These are phyloP conservation scores for Citrus sp. DNA, from an alignment of 345 rosid species.

Conservation along the genomic window DNA sequence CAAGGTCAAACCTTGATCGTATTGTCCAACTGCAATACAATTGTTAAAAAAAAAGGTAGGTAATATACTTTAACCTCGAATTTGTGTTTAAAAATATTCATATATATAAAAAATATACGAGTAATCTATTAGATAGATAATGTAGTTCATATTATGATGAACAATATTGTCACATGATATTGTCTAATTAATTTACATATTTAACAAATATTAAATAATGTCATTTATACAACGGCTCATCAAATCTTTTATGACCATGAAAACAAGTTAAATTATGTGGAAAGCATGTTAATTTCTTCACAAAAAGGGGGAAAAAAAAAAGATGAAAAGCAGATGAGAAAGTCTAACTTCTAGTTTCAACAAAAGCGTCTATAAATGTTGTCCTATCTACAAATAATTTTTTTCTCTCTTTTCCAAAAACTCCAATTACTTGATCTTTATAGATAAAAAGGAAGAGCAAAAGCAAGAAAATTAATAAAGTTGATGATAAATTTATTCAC, in stretches of 20 bases:
- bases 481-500: slow-evolving; percentile 24
- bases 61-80: no score
- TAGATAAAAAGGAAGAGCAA: not conserved
- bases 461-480: not conserved
- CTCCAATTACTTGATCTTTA: not conserved
- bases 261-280: no score
- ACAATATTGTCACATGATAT: rapidly evolving
- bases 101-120: no score
- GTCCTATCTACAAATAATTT: not conserved
- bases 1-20: rapidly evolving
- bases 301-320: not conserved
- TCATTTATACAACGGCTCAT: no score
- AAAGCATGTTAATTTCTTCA: not conserved
- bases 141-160: no score
- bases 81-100: no score
- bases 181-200: no score
- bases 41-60: rapidly evolving
- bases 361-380: not conserved
- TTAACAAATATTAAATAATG: no score
- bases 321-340: not conserved
- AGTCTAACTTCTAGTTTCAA: not conserved
- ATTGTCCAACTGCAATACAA: no score
- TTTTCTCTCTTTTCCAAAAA: not conserved
- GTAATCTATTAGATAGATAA: no score
- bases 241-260: not conserved